Evolutionary conservation across 2,329 filamentous ascomycete species (phyloP).

Genomic region (Ilyonectria destructans): DNA sequence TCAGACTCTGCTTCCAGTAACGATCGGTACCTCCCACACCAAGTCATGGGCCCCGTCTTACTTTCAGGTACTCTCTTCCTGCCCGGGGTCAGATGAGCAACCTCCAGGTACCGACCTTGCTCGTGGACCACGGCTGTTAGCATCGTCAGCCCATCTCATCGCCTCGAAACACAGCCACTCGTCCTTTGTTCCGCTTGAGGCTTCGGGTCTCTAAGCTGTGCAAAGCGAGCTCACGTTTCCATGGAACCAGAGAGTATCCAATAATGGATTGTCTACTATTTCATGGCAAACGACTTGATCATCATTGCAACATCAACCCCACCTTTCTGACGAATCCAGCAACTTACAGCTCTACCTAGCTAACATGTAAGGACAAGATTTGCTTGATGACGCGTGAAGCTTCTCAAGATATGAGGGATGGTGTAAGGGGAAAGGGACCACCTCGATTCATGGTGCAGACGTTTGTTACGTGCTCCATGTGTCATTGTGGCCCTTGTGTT

Average conservation of each 20-base stretch:
- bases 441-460: not conserved
- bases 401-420: not conserved
- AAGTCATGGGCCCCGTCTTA: not conserved
- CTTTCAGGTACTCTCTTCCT: not conserved
- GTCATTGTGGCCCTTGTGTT: not conserved
- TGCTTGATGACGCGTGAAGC: not conserved
- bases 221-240: not conserved
- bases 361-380: not conserved
- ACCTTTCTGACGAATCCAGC: not conserved
- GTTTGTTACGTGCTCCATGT: not conserved
- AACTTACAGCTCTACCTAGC: not conserved
- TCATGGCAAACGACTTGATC: not conserved
- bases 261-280: not conserved
- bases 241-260: not conserved
- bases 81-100: not conserved
- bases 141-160: not conserved
- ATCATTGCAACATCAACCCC: not conserved
- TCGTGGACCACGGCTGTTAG: not conserved
- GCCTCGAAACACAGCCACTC: not conserved
- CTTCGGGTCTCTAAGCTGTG: not conserved
- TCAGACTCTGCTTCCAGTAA: conserved; percentile 2
- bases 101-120: not conserved
- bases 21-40: not conserved
- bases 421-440: not conserved
- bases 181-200: not conserved